Conservation (phyloP, 2,329 filamentous ascomycete species). For the Apiospora marii region DNA sequence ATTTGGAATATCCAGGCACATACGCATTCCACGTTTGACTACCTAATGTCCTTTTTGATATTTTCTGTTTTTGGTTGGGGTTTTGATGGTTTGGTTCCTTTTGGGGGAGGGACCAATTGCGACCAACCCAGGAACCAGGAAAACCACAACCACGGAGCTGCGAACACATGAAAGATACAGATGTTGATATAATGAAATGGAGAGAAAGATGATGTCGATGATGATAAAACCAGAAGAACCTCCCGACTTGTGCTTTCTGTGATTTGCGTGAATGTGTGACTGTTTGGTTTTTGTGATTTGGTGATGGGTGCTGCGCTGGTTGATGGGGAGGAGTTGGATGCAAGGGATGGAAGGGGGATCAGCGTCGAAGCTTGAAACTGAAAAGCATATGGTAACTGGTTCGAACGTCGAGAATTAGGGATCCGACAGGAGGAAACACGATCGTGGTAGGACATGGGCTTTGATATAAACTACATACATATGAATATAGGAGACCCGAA, state of each 20-base stretch:
- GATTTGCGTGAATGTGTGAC: neutral
- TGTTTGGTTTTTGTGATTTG: neutral
- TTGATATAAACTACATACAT: no score
- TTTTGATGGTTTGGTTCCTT: neutral
- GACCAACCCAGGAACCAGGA: neutral
- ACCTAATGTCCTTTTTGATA: neutral
- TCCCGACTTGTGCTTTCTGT: neutral
- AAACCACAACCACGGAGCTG: neutral
- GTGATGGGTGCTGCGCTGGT: neutral
- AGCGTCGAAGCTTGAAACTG: no score
- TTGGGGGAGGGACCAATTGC: slow-evolving; percentile 19
- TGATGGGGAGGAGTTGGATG: neutral
- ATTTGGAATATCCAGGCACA: slow-evolving; percentile 8
- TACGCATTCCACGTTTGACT: neutral
- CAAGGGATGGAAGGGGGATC: neutral
- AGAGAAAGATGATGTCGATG: slow-evolving; percentile 22
- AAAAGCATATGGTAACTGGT: no score
- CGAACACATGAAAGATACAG: slow-evolving; percentile 4
- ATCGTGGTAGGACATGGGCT: no score
- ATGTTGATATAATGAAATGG: slow-evolving; percentile 25
- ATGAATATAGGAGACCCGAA: no score
- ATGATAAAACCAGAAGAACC: slow-evolving; percentile 1
- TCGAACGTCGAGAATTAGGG: no score
- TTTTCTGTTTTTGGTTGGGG: neutral
- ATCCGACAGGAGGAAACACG: no score